Conservation (phyloP, 2,329 filamentous ascomycete species). For the Colletotrichum somersetense region DNA sequence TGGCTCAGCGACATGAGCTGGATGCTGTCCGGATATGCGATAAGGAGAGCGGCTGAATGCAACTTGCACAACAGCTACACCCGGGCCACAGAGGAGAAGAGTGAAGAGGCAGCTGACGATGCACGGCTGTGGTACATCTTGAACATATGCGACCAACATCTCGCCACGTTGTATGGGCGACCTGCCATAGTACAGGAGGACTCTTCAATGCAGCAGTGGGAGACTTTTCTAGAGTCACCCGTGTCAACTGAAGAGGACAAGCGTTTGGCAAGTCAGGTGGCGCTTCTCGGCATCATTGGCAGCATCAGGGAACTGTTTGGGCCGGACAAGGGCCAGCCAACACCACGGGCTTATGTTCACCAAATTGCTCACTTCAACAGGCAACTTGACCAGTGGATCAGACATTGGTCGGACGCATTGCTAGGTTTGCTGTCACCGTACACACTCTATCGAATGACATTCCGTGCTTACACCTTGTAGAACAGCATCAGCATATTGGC, state of each 20-base stretch:
- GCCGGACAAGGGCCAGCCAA: conserved; percentile 63
- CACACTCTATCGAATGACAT: rapidly evolving
- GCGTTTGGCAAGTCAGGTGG: conserved; percentile 69
- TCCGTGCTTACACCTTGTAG: conserved; percentile 47
- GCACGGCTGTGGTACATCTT: conserved; percentile 72
- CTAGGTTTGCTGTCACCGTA: conserved; percentile 45
- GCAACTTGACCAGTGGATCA: conserved; percentile 55
- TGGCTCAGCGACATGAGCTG: conserved; percentile 74
- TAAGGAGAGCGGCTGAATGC: conserved; percentile 62
- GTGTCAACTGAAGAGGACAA: conserved; percentile 67
- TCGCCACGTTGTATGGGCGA: conserved; percentile 71
- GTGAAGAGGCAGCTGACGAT: conserved; percentile 62
- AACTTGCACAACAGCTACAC: conserved; percentile 59
- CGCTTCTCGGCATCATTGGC: conserved; percentile 68
- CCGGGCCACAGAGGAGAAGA: conserved; percentile 53
- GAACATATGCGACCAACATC: conserved; percentile 72
- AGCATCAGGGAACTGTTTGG: conserved; percentile 68
- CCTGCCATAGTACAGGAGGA: conserved; percentile 71
- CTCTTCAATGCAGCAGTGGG: conserved; percentile 67
- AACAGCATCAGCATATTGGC: conserved; percentile 55
- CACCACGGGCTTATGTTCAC: conserved; percentile 63
- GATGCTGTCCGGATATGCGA: conserved; percentile 69
- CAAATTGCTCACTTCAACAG: conserved; percentile 55
- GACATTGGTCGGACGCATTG: conserved; percentile 50
- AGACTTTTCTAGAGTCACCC: conserved; percentile 65